Evolutionary conservation across 768 basidiomycete species (phyloP).

Genomic region (Peribolospora baueri): DNA sequence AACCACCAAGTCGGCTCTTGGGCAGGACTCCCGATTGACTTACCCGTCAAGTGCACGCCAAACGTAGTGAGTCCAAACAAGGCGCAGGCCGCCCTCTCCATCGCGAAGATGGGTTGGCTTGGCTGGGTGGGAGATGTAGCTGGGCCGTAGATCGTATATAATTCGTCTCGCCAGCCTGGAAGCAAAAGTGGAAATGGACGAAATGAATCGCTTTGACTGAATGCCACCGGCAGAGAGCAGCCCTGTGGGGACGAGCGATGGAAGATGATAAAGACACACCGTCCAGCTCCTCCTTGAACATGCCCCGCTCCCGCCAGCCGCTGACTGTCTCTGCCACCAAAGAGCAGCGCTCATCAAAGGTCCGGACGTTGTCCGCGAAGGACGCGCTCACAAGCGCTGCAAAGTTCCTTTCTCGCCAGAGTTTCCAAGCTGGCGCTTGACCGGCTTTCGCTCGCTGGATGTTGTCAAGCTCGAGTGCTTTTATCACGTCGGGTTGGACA

Average conservation of each 20-base stretch:
- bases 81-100: conserved; percentile 72
- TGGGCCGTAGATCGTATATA: conserved; percentile 32
- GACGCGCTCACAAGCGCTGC: no score
- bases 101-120: conserved; percentile 37
- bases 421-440: no score
- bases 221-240: conserved; percentile 2
- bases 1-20: not conserved
- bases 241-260: conserved; percentile 9
- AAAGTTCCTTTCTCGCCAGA: no score
- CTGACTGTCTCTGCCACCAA: conserved; percentile 10
- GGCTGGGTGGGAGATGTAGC: conserved; percentile 32
- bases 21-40: not conserved
- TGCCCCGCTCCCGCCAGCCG: conserved; percentile 17
- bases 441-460: no score
- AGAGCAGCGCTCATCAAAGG: conserved; percentile 1
- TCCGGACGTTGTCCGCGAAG: no score
- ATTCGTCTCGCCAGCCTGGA: conserved; percentile 61
- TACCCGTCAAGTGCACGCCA: conserved; percentile 63
- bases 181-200: conserved; percentile 24
- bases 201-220: not conserved
- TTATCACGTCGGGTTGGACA: no score
- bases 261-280: conserved; percentile 11
- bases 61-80: conserved; percentile 77
- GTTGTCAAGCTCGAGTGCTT: no score
- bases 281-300: conserved; percentile 18